Evolutionary conservation across 2,329 filamentous ascomycete species (phyloP).

Genomic region (Exophiala calicioides): DNA sequence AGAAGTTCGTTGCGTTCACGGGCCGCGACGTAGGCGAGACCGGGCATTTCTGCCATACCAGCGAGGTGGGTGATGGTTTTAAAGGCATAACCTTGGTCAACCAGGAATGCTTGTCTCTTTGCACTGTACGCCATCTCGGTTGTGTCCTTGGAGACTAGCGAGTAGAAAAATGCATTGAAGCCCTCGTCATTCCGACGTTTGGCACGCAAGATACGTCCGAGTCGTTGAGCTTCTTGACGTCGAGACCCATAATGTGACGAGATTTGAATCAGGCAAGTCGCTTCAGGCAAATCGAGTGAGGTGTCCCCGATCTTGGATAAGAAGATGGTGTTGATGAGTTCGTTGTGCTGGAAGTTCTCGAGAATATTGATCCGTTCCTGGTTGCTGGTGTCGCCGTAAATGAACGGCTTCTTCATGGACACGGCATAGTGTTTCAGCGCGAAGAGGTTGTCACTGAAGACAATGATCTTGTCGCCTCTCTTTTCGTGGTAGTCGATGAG

Average conservation of each 20-base stretch:
- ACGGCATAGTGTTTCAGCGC: slow-evolving; percentile 82
- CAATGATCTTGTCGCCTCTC: slow-evolving; percentile 94
- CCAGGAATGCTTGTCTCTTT: slow-evolving; percentile 93
- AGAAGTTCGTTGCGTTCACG: slow-evolving; percentile 82
- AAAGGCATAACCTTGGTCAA: slow-evolving; percentile 98
- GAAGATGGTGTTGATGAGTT: slow-evolving; percentile 87
- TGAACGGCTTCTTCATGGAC: slow-evolving; percentile 82
- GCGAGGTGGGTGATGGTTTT: slow-evolving; percentile 96
- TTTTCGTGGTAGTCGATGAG: slow-evolving; percentile 97
- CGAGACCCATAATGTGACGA: slow-evolving; percentile 97
- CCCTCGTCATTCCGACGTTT: slow-evolving; percentile 97
- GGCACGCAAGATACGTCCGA: slow-evolving; percentile 89
- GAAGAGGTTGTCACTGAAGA: slow-evolving; percentile 97
- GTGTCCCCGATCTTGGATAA: slow-evolving; percentile 97
- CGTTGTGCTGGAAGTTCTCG: slow-evolving; percentile 93
- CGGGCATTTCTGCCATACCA: slow-evolving; percentile 81
- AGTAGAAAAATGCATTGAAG: slow-evolving; percentile 99
- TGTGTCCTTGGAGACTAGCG: slow-evolving; percentile 93
- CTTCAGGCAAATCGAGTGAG: slow-evolving; percentile 93
- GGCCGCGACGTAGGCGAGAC: slow-evolving; percentile 76
- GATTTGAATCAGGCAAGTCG: slow-evolving; percentile 94
- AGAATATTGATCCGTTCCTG: slow-evolving; percentile 82
- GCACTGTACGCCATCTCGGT: slow-evolving; percentile 98
- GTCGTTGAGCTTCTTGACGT: slow-evolving; percentile 89
- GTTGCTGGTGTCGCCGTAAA: slow-evolving; percentile 86